A percentile compares a stretch with the other conserved stretches of the same genome.
Conservation (phyloP, 2,329 filamentous ascomycete species). For the Aspergillus sp. region DNA sequence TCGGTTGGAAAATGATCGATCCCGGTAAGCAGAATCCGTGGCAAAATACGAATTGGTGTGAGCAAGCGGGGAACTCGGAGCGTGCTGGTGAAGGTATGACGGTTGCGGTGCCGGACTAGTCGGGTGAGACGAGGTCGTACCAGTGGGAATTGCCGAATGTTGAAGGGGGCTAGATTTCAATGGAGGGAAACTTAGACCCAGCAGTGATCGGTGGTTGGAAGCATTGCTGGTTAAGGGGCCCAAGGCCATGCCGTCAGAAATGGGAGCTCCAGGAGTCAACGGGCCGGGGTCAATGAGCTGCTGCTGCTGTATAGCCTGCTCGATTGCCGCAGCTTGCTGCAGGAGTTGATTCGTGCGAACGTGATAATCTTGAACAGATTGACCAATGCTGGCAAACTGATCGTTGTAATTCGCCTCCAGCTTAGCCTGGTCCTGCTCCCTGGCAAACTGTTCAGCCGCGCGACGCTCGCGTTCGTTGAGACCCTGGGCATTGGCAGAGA, state of each 20-base stretch:
- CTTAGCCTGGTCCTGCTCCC: constrained; percentile 40
- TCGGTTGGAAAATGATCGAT: constrained; percentile 38
- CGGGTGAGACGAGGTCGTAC: constrained; percentile 25
- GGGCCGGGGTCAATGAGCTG: constrained; percentile 39
- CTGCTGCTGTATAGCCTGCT: constrained; percentile 40
- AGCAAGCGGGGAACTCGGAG: constrained; percentile 26
- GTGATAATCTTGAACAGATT: constrained; percentile 39
- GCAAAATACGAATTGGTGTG: constrained; percentile 26
- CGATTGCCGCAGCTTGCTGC: constrained; percentile 38
- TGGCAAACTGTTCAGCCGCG: constrained; percentile 41
- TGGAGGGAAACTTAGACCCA: constrained; percentile 30
- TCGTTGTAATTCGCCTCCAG: constrained; percentile 38
- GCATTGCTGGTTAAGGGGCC: constrained; percentile 22
- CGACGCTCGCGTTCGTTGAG: constrained; percentile 49
- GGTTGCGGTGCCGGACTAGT: constrained; percentile 28
- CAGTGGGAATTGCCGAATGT: constrained; percentile 27
- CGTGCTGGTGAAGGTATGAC: constrained; percentile 23
- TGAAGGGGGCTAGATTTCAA: constrained; percentile 31
- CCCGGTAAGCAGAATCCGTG: constrained; percentile 25
- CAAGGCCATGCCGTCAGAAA: constrained; percentile 24
- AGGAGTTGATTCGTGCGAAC: constrained; percentile 37
- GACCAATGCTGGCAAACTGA: constrained; percentile 36
- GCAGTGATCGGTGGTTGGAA: constrained; percentile 24
- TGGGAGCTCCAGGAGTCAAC: constrained; percentile 51
- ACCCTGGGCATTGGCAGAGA: constrained; percentile 52